Percentiles rank a stretch among this genome's conserved stretches.
phyloP scores from a whole-genome alignment of 345 rosid species.

The Heritiera fomes region DNA sequence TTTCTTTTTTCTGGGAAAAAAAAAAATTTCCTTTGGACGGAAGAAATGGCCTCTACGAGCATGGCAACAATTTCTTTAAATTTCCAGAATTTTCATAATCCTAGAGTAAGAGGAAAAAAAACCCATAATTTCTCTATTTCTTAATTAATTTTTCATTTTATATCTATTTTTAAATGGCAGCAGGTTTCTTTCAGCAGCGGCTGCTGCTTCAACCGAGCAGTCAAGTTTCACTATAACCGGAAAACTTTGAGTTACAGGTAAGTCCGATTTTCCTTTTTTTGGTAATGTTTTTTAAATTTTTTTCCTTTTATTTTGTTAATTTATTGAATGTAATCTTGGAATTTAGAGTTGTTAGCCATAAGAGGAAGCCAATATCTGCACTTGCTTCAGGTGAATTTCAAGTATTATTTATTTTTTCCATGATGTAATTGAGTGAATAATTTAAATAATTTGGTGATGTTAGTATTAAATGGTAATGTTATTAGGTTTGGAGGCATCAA shows the following conservation, averaged over 20 bases:
- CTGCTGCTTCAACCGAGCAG: conserved; percentile 1
- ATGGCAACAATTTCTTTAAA: conserved; percentile 20
- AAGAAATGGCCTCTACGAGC: conserved; percentile 28
- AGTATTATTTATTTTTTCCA: neutral
- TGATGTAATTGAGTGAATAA: neutral
- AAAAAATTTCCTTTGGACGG: neutral
- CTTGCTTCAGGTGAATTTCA: conserved; percentile 46
- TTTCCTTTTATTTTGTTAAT: neutral
- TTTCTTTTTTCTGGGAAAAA: too few relatives aligned
- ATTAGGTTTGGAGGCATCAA: conserved; percentile 54
- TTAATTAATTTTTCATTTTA: neutral
- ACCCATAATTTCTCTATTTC: neutral
- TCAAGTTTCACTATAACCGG: neutral
- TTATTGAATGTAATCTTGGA: neutral
- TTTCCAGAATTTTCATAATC: conserved; percentile 12
- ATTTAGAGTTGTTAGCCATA: conserved; percentile 19
- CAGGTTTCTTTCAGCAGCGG: conserved; percentile 17
- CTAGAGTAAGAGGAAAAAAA: conserved; percentile 23
- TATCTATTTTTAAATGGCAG: neutral
- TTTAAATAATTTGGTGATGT: neutral
- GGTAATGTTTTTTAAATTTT: neutral
- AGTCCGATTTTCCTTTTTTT: neutral
- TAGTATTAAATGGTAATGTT: neutral
- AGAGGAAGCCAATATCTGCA: conserved; percentile 40
- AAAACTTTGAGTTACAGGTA: neutral